A percentile compares a stretch with the other conserved stretches of the same genome.
These are phyloP conservation scores for Puccinia horiana DNA, from an alignment of 1,284 basidiomycete genomes.

Conservation along the genomic window DNA sequence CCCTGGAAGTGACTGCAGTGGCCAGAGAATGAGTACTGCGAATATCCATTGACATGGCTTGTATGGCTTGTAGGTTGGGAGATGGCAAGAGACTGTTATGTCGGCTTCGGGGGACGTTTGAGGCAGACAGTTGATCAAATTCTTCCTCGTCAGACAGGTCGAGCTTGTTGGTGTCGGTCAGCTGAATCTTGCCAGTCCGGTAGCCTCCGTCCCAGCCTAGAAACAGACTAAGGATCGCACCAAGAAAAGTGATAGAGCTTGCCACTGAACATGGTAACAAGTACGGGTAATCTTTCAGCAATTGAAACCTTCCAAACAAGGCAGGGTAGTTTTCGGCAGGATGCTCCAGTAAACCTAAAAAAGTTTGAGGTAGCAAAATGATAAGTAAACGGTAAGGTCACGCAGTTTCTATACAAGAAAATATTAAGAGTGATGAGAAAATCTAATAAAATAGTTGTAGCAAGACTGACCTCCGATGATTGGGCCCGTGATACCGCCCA, in stretches of 20 bases:
- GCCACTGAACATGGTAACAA: slow-evolving; percentile 78
- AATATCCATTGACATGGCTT: slow-evolving; percentile 45
- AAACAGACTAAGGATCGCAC: slow-evolving; percentile 82
- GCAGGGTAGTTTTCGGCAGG: slow-evolving; percentile 82
- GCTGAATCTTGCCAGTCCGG: slow-evolving; percentile 75
- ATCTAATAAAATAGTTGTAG: neutral
- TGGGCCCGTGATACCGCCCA: slow-evolving; percentile 77
- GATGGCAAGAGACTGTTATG: slow-evolving; percentile 53
- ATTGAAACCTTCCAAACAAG: slow-evolving; percentile 64
- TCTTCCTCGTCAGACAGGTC: slow-evolving; percentile 33
- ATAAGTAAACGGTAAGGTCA: slow-evolving; percentile 66
- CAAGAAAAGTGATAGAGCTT: slow-evolving; percentile 62
- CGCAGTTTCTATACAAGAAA: neutral
- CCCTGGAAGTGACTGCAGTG: neutral
- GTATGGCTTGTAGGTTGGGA: slow-evolving; percentile 52
- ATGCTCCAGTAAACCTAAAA: slow-evolving; percentile 64
- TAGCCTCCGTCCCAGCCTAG: slow-evolving; percentile 87
- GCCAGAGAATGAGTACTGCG: neutral
- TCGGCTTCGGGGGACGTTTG: neutral
- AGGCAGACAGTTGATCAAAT: slow-evolving; percentile 2
- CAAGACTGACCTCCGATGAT: slow-evolving; percentile 51
- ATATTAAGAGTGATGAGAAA: neutral
- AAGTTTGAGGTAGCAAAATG: slow-evolving; percentile 60
- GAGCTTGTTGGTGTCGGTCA: slow-evolving; percentile 61
- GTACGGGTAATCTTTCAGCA: slow-evolving; percentile 85